Conservation (phyloP, 164 flowering plant species). For the Malania oleifera region DNA sequence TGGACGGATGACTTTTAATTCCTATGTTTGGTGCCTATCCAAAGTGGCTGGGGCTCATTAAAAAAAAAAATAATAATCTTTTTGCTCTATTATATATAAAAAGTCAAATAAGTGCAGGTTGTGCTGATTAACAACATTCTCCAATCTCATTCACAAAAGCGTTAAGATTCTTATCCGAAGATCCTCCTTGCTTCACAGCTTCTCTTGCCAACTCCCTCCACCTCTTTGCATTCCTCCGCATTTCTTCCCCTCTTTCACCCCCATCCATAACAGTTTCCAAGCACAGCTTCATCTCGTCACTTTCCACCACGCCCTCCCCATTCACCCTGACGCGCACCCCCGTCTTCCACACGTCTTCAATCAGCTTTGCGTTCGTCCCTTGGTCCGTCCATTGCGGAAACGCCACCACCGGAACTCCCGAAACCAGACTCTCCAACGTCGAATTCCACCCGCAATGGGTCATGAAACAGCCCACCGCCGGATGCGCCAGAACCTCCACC, state of each 20-base stretch:
- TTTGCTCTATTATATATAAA: no score
- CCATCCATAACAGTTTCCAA: constrained; percentile 29
- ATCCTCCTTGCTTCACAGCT: constrained; percentile 21
- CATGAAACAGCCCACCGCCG: constrained; percentile 39
- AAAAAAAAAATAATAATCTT: no score
- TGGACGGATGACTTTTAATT: no score
- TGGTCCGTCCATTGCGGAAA: constrained; percentile 41
- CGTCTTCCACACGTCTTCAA: constrained; percentile 33
- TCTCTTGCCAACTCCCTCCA: constrained; percentile 23
- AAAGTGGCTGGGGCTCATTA: no score
- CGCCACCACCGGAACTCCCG: constrained; percentile 40
- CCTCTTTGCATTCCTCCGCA: constrained; percentile 24
- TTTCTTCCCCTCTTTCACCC: constrained; percentile 15
- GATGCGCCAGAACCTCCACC: constrained; percentile 30
- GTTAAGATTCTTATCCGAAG: constrained; percentile 19
- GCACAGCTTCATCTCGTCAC: constrained; percentile 29
- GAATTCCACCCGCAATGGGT: constrained; percentile 52
- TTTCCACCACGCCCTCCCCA: constrained; percentile 20
- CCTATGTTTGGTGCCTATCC: no score
- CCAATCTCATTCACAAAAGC: constrained; percentile 21
- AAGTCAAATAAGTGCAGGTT: no score
- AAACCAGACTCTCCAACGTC: constrained; percentile 27
- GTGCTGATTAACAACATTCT: no score
- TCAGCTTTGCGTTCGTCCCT: constrained; percentile 33
- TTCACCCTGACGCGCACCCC: constrained; percentile 28